phyloP scores from a whole-genome alignment of 2,329 filamentous ascomycete species.

The Apiospora aurea region DNA sequence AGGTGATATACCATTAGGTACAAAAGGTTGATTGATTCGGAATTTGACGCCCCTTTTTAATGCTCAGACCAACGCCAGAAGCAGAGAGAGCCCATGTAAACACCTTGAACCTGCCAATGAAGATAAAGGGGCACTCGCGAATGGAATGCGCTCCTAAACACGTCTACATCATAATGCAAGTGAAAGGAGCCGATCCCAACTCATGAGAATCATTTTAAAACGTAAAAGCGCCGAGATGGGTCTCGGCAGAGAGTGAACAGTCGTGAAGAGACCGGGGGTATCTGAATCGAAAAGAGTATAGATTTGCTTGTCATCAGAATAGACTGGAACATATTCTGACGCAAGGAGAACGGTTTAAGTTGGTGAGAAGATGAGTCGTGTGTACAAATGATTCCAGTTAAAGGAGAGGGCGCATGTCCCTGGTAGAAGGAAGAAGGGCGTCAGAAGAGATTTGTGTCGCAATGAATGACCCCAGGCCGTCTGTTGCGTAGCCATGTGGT shows the following conservation, averaged over 20 bases:
- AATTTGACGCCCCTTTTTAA: conserved; percentile 5
- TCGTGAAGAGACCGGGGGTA: conserved; percentile 20
- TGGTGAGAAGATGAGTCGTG: background rate
- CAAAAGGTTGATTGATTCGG: background rate
- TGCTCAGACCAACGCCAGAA: conserved; percentile 10
- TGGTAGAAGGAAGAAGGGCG: background rate
- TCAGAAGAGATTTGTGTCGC: no score
- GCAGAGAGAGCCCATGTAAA: conserved; percentile 6
- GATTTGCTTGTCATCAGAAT: conserved; percentile 1
- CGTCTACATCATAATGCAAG: background rate
- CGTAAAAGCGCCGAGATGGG: background rate
- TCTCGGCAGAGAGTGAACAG: conserved; percentile 5
- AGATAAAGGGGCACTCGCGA: background rate
- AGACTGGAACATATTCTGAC: conserved; percentile 2
- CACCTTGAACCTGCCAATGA: conserved; percentile 23
- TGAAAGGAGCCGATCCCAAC: background rate
- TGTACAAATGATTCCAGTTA: background rate
- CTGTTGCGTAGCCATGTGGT: background rate
- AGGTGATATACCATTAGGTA: conserved; percentile 13
- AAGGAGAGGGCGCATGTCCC: background rate
- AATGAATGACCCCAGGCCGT: background rate
- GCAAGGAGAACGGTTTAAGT: conserved; percentile 14
- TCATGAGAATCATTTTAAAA: conserved; percentile 13
- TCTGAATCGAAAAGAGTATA: conserved; percentile 13
- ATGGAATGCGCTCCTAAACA: background rate